Conservation (phyloP, 495 filamentous ascomycete species). For the Hyaloscypha bicolor region DNA sequence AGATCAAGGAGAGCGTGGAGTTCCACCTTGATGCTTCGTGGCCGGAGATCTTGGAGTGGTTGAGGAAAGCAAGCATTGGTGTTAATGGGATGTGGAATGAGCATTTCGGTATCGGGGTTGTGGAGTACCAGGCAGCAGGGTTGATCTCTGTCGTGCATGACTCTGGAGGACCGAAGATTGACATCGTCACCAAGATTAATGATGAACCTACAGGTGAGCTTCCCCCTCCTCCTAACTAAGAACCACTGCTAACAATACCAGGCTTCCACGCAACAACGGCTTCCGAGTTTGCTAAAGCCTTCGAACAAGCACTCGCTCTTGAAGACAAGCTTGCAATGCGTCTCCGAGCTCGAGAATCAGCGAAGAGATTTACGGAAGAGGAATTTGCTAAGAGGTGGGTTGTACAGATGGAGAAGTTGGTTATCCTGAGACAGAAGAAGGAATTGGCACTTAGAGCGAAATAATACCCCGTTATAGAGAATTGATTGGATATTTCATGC, state of each 20-base stretch:
- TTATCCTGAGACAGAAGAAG: conserved; percentile 46
- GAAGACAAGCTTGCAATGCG: conserved; percentile 74
- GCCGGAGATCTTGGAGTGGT: conserved; percentile 78
- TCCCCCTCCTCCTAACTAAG: not conserved
- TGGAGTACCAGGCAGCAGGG: conserved; percentile 96
- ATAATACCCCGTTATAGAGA: not conserved
- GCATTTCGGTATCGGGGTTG: conserved; percentile 97
- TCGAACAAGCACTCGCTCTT: conserved; percentile 73
- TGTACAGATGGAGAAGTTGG: conserved; percentile 67
- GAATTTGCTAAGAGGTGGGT: conserved; percentile 80
- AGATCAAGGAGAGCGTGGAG: conserved; percentile 77
- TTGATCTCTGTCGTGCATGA: conserved; percentile 90
- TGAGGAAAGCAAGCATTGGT: conserved; percentile 73
- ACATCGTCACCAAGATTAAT: conserved; percentile 83
- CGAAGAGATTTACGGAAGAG: conserved; percentile 83
- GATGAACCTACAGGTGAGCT: conserved; percentile 69
- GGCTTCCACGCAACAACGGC: conserved; percentile 83
- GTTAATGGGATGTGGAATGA: conserved; percentile 99
- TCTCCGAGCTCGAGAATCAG: conserved; percentile 69
- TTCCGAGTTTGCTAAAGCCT: conserved; percentile 76
- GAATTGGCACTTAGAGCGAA: not conserved
- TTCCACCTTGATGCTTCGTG: conserved; percentile 90
- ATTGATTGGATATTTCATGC: not conserved
- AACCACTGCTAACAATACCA: conserved; percentile 26
- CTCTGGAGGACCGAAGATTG: conserved; percentile 86